phyloP scores from a whole-genome alignment of 345 rosid species.

The Citropsis articulata region DNA sequence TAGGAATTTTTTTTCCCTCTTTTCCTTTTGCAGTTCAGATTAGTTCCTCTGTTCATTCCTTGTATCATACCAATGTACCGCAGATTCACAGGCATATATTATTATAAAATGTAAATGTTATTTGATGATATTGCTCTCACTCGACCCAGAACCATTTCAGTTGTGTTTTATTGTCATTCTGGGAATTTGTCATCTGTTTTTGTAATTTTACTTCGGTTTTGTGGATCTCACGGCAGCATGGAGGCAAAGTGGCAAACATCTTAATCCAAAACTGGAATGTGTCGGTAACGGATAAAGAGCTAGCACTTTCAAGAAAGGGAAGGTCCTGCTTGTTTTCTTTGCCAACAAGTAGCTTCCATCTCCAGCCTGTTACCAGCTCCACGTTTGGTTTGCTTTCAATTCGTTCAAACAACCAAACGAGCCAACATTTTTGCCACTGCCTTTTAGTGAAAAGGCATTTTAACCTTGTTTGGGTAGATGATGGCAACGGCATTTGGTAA shows the following conservation, averaged over 20 bases:
- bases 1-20: background rate
- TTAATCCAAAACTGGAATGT: background rate
- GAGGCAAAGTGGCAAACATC: background rate
- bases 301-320: too few relatives aligned
- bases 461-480: background rate
- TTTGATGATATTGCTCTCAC: background rate
- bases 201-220: background rate
- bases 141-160: background rate
- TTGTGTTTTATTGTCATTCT: background rate
- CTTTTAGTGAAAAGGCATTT: background rate
- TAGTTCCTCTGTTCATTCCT: constrained; percentile 3
- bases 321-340: background rate
- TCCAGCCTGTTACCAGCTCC: constrained; percentile 3
- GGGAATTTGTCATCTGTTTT: background rate
- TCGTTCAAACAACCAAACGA: background rate
- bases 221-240: background rate
- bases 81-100: background rate
- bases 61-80: background rate
- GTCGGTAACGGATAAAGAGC: background rate
- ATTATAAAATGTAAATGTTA: background rate
- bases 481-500: background rate
- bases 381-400: background rate
- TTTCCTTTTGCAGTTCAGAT: background rate
- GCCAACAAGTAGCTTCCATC: background rate
- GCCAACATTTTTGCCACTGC: background rate